Base-by-base conservation (phyloP, 495 filamentous ascomycete genomes). In the Ascobolus immersus region DNA sequence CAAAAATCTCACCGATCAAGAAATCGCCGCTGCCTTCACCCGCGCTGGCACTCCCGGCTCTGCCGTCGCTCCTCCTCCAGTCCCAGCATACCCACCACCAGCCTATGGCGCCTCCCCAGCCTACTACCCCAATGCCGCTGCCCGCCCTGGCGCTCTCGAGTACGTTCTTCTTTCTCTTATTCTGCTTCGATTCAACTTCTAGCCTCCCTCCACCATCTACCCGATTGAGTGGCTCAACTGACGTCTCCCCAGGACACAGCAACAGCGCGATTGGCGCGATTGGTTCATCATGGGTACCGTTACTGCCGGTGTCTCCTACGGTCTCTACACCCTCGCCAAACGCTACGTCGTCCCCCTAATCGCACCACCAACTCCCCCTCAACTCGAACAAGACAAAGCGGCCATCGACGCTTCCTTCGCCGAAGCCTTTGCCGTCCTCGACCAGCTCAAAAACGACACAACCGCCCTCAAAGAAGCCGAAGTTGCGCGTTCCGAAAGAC, bases 1-100 rank as follows among this genome's bases (percentile, higher is more conserved):
- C 0, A 99, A 99, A 54, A 93, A 94, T 48, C 64, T 99, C 11
- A 93, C 84, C 2, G 77, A 80, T 53, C 81, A 94, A 53, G 86
- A 99, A 54, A 71, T 99, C 37, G 77, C 80, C 47, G 55, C 68
- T 22, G 75, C 86, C 13, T 65, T 99, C 35, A 67, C 76, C 25
- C 66, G 84, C 39, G 67, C 65, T 24, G 67, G 69, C 20, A 62
- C 73, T 50, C 45, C 55, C 24, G n/a, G n/a, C n/a, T n/a, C n/a
- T n/a, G 51, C 64, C 28, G 54, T 57, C 38, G 37, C 47, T 28
- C 46, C 53, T 21, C 53, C 64, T 40, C 58, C 66, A 43, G 47
- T 61, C 32, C 52, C 57, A 22, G 55, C 67, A 36, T 57, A 64
- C 41, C 54, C 56, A 39, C 60, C 59, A 11, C 56, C 57, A 39